A percentile compares a stretch with the other conserved stretches of the same genome.
Conservation (phyloP, 176 grass and related monocot species). For the Triticum timopheevii region DNA sequence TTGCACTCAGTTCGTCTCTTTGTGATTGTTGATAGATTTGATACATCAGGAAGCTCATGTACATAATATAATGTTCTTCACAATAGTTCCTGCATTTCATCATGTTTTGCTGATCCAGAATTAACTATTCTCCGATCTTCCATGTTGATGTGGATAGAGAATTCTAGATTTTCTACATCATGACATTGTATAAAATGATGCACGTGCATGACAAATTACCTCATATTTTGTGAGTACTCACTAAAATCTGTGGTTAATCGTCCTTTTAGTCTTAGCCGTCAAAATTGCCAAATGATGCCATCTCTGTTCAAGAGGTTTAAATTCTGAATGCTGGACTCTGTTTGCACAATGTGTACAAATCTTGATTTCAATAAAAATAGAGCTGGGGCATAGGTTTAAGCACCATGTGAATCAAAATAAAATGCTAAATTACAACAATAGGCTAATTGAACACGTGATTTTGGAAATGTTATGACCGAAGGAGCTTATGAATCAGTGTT, state of each 20-base stretch:
- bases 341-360: neutral
- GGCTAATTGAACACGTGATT: neutral
- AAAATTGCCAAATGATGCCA: neutral
- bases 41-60: neutral
- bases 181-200: neutral
- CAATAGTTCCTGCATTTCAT: neutral
- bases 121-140: neutral
- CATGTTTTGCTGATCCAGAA: neutral
- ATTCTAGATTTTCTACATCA: neutral
- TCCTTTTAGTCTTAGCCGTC: neutral
- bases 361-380: neutral
- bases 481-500: neutral
- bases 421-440: neutral
- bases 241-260: neutral
- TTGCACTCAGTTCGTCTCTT: neutral
- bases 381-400: neutral
- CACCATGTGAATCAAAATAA: neutral
- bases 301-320: neutral
- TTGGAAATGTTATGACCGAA: neutral
- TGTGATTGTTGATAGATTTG: neutral
- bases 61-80: neutral
- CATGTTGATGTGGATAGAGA: constrained; percentile 8
- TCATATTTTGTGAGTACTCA: neutral
- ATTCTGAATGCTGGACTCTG: neutral
- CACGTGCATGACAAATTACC: neutral